Conservation (phyloP, 1,139 yeast genomes). For the Scheffersomyces lignicola region DNA sequence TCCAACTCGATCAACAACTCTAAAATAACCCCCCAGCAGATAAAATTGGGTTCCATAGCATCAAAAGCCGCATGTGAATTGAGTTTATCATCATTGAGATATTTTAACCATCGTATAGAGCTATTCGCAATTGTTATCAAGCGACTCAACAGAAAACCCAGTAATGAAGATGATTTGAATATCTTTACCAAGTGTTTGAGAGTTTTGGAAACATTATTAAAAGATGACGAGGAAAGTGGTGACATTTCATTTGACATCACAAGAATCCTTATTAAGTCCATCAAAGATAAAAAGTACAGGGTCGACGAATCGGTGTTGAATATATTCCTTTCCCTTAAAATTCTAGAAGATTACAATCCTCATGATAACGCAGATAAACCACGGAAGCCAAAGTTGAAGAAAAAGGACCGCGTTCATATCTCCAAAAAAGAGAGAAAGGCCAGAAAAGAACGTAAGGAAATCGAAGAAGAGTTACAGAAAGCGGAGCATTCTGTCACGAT, state of each 20-base stretch:
- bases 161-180: conserved; percentile 41
- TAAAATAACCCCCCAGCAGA: conserved; percentile 35
- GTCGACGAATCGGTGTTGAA: conserved; percentile 85
- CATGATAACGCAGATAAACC: conserved; percentile 46
- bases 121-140: conserved; percentile 66
- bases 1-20: conserved; percentile 43
- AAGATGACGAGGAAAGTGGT: conserved; percentile 76
- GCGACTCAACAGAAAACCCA: conserved; percentile 59
- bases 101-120: conserved; percentile 79
- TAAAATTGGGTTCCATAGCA: conserved; percentile 57
- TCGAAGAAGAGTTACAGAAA: conserved; percentile 82
- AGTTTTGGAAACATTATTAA: conserved; percentile 62
- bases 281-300: conserved; percentile 72
- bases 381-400: conserved; percentile 53
- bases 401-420: conserved; percentile 85
- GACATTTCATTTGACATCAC: conserved; percentile 76
- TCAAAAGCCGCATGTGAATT: conserved; percentile 81
- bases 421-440: conserved; percentile 86
- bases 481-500: conserved; percentile 88
- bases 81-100: conserved; percentile 59
- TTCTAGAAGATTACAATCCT: conserved; percentile 82
- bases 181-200: conserved; percentile 62
- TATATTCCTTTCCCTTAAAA: conserved; percentile 67
- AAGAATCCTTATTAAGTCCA: conserved; percentile 63
- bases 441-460: conserved; percentile 80